phyloP scores from a whole-genome alignment of 108 stramenopile genomes.

The Aurantiochytrium sp. region DNA sequence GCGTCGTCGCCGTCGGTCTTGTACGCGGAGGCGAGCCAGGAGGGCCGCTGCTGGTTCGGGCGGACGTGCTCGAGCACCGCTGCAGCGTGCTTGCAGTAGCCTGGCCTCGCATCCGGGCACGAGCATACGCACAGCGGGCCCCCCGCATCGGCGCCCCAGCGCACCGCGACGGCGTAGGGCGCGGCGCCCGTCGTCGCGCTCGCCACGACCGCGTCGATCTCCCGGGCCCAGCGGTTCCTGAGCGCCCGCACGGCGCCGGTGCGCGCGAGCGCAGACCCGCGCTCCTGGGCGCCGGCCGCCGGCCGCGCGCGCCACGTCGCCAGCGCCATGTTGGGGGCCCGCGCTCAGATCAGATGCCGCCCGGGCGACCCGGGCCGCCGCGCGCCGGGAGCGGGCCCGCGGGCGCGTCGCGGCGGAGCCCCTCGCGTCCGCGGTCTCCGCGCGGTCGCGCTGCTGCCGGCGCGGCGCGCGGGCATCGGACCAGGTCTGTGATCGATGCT shows the following conservation, averaged over 20 bases:
- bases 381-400: no score
- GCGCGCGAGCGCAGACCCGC: not conserved
- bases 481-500: no score
- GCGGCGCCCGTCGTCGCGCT: not conserved
- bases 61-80: not conserved
- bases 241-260: not conserved
- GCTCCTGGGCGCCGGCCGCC: not conserved
- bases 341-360: no score
- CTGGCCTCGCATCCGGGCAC: not conserved
- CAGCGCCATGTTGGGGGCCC: not conserved
- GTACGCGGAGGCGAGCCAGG: not conserved
- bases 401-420: no score
- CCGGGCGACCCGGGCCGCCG: no score
- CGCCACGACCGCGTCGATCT: not conserved
- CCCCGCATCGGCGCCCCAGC: not conserved
- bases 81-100: slow-evolving; percentile 21
- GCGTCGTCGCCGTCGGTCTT: not conserved
- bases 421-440: no score
- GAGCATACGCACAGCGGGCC: not conserved
- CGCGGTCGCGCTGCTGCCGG: no score
- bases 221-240: not conserved
- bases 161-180: not conserved
- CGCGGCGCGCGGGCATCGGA: no score
- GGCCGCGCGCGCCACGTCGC: not conserved
- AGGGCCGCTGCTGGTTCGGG: not conserved